Evolutionary conservation across 129 eudicot species (phyloP), one percentile per base, ranked within the genome.

Genomic region (Pittosporum tobira): DNA sequence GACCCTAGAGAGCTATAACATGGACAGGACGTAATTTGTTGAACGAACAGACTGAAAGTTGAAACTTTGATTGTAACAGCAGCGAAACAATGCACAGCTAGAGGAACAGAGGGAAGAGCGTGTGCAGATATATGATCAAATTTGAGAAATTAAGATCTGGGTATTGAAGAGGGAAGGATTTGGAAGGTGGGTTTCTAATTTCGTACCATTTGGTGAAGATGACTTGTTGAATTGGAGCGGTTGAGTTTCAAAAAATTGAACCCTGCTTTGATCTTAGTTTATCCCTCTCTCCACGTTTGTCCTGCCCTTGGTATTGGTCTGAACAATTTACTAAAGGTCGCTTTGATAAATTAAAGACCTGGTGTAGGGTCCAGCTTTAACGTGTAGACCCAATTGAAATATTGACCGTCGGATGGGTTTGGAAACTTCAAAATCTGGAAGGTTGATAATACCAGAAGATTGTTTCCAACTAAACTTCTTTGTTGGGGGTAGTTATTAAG

Each of bases 101-200:
- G 30, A 62, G 42, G 46, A 62, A 45, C 74, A 66, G 74, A 28
- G 68, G 60, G 29, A 16, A 46, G 34, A 52, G 55, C 36, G 42
- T 59, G 54, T 50, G 34, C 28, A 20, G 30, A 54, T 54, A 26
- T 21, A 34, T 22, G 73, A 51, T 11, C 16, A 30, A 64, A 60
- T 56, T 16, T 34, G 57, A 48, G 26, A 71, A 71, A 60, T 50
- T 61, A 62, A 29, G 71, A 72, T 63, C 20, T 64, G 73, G 82
- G 73, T 79, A 44, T 47, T 65, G 78, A 68, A 19, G 64, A 59
- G 27, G 30, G 42, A 38, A 54, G 53, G 65, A 68, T 51, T 77
- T 59, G 50, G 49, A 67, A 28, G 20, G 81, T 75, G 84, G 80
- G 87, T 64, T 80, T 80, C 20, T 70, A 53, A 75, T 57, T 23